Evolutionary conservation across 2,329 filamentous ascomycete species (phyloP), one percentile per base, ranked within the genome.

Genomic region (Mariannaea elegans): DNA sequence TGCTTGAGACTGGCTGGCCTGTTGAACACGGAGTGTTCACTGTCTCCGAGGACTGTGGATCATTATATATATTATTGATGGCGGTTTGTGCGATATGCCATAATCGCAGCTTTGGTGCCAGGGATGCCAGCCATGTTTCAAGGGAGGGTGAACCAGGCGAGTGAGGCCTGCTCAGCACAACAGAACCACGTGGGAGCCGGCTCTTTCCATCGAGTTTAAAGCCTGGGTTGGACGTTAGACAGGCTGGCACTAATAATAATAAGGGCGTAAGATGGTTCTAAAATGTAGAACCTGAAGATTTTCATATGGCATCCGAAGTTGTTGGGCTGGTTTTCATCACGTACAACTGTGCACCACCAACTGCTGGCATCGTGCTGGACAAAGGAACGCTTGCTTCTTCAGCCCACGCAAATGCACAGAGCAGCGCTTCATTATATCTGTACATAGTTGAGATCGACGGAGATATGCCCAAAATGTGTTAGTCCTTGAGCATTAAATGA

Each of bases 101-200:
- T 38, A 55, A 49, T 55, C 44, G 50, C 44, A 29, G 50, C 49
- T 36, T 46, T 14, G 16, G 29, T 59, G 56, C 24, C 24, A 9
- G 36, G 45, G 45, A 55, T 50, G 41, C 41, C 36, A 13, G 45
- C 27, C 32, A 29, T 55, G 57, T 45, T 58, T 47, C 21, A 41
- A 36, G 38, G 31, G 36, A 19, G 48, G 16, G 32, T 21, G 32
- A 42, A 14, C 21, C 8, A 24, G 44, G 42, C 5, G 31, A 39
- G 27, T 18, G 18, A 42, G 23, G 34, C 27, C 27, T 34, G 38
- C 19, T 34, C 31, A 31, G 50, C 19, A 50, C 31, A 18, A 23
- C 29, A 59, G 21, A 31, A 38, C 56, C 49, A 59, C 56, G 56
- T 59, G 56, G 56, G 8, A 44, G 41, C 14, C 32, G 42, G n/a